phyloP scores from a whole-genome alignment of 768 basidiomycete genomes.

The Strobilomyces dryophilus region DNA sequence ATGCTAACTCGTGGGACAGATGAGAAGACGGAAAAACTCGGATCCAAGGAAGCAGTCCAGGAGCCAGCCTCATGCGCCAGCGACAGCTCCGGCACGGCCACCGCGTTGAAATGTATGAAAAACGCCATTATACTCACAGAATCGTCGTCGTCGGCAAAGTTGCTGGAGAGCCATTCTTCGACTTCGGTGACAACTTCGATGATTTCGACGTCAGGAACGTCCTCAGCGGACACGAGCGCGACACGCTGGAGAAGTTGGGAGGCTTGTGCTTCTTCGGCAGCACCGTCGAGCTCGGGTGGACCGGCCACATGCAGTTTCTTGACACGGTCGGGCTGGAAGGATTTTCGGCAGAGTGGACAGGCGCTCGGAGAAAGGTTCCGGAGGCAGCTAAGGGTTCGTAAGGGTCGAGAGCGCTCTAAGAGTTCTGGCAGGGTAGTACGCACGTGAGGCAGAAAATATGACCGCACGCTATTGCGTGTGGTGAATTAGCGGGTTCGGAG shows the following conservation, averaged over 20 bases:
- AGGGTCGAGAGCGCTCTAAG: constrained; percentile 11
- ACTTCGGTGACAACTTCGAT: constrained; percentile 43
- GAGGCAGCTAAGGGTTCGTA: constrained; percentile 44
- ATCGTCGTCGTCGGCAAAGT: constrained; percentile 36
- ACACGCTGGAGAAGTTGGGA: constrained; percentile 35
- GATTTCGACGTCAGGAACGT: constrained; percentile 31
- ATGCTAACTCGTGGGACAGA: constrained; percentile 24
- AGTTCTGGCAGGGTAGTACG: constrained; percentile 28
- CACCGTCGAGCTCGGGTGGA: constrained; percentile 34
- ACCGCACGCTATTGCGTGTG: constrained; percentile 72
- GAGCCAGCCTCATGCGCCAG: not conserved
- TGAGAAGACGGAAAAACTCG: constrained; percentile 28
- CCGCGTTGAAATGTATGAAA: not conserved
- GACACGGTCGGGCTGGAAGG: constrained; percentile 50
- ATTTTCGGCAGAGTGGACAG: constrained; percentile 67
- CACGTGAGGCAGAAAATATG: constrained; percentile 72
- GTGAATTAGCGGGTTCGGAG: constrained; percentile 46
- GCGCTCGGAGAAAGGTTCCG: constrained; percentile 43
- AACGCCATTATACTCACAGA: constrained; percentile 21
- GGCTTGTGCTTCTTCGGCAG: constrained; percentile 35
- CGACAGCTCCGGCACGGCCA: not conserved
- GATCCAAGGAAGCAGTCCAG: constrained; percentile 8
- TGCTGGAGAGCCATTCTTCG: constrained; percentile 46
- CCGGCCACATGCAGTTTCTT: constrained; percentile 66
- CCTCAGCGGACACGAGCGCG: constrained; percentile 32